A percentile compares a stretch with the other conserved stretches of the same genome.
Evolutionary conservation across 805 yeast species (phyloP).

Genomic region (Wickerhamomyces hampshirensis): DNA sequence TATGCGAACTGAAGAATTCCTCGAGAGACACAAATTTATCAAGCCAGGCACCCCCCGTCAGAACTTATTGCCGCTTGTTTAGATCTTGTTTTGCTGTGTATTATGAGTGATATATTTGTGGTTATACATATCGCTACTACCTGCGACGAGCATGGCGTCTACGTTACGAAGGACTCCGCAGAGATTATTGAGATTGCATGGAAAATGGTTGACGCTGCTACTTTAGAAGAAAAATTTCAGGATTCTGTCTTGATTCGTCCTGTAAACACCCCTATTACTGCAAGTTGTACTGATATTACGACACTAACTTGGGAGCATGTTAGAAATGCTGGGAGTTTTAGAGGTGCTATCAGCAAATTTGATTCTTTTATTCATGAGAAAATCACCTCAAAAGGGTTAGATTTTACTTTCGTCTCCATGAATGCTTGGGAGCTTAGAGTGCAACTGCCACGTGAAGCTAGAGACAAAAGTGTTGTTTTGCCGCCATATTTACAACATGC

Average conservation of each 20-base stretch:
- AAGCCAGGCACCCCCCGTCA: no score
- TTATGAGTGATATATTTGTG: conserved; percentile 45
- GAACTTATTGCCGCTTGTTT: no score
- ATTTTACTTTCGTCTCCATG: conserved; percentile 62
- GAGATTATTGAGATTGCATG: conserved; percentile 69
- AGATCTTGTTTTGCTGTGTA: neutral
- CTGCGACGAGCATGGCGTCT: conserved; percentile 56
- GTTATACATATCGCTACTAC: conserved; percentile 61
- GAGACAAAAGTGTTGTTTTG: conserved; percentile 65
- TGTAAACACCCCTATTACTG: conserved; percentile 59
- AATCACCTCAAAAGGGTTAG: conserved; percentile 36
- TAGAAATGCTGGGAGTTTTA: conserved; percentile 51
- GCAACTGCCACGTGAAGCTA: conserved; percentile 73
- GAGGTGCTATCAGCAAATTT: conserved; percentile 55
- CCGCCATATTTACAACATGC: conserved; percentile 78
- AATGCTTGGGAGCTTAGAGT: conserved; percentile 72
- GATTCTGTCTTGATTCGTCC: conserved; percentile 55
- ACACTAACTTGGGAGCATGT: conserved; percentile 59
- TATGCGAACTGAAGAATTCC: no score
- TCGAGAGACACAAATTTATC: no score
- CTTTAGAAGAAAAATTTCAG: conserved; percentile 38
- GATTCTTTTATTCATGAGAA: conserved; percentile 45
- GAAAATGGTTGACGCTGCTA: conserved; percentile 51
- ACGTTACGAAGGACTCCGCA: conserved; percentile 60
- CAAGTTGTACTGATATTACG: conserved; percentile 46